Evolutionary conservation across 164 flowering plant species (phyloP).

Genomic region (Magnolia kwangsiensis): DNA sequence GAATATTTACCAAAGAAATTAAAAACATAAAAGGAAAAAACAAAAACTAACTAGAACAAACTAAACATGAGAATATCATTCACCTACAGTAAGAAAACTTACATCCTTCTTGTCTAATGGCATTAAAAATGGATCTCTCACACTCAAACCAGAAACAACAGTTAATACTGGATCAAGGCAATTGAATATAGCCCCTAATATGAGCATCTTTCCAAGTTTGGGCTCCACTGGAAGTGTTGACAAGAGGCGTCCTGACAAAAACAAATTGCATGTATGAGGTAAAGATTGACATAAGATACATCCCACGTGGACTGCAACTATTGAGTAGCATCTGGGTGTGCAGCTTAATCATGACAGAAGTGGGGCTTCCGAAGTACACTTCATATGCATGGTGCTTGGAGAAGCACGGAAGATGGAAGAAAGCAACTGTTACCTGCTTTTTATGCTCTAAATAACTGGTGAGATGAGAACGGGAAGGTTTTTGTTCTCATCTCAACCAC

Average conservation of each 20-base stretch:
- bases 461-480: too few relatives aligned
- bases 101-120: slow-evolving; percentile 96
- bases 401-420: too few relatives aligned
- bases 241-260: slow-evolving; percentile 69
- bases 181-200: slow-evolving; percentile 78
- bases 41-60: background rate
- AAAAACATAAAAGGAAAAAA: background rate
- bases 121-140: slow-evolving; percentile 85
- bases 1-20: too few relatives aligned
- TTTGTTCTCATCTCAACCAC: too few relatives aligned
- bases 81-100: slow-evolving; percentile 29
- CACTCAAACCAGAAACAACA: slow-evolving; percentile 90
- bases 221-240: slow-evolving; percentile 96
- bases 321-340: background rate
- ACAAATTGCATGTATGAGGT: background rate
- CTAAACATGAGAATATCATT: slow-evolving; percentile 1
- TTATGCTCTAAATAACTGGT: background rate
- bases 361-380: background rate
- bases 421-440: background rate
- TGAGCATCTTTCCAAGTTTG: slow-evolving; percentile 95
- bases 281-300: background rate
- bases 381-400: background rate
- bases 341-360: background rate
- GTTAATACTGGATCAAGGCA: slow-evolving; percentile 88
- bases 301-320: background rate